phyloP scores from a whole-genome alignment of 345 rosid species.

The Arabidopsis arenosa region DNA sequence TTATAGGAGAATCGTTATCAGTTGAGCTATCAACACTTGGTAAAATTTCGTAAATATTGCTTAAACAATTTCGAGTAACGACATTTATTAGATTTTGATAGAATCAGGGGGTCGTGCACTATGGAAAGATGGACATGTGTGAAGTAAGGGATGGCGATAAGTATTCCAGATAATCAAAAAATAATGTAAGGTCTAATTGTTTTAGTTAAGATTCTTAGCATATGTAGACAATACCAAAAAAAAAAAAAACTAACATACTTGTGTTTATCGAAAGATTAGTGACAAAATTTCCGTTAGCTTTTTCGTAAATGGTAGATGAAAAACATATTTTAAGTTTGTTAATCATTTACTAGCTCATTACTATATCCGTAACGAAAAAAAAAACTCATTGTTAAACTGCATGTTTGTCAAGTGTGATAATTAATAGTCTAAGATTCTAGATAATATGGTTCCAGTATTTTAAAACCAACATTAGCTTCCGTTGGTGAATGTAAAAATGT shows the following conservation, averaged over 20 bases:
- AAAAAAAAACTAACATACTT: not conserved
- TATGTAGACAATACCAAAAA: not conserved
- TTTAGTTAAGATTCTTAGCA: not conserved
- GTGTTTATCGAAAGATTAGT: not conserved
- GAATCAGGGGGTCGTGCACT: not conserved
- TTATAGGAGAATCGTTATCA: too few relatives aligned
- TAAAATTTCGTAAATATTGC: not conserved
- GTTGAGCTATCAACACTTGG: too few relatives aligned
- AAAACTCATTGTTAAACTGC: not conserved
- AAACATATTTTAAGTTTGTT: not conserved
- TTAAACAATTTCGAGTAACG: not conserved
- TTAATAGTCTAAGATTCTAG: not conserved
- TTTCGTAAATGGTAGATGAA: not conserved
- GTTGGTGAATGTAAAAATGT: conserved; percentile 5
- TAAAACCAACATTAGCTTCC: not conserved
- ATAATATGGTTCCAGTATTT: not conserved
- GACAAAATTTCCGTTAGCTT: not conserved
- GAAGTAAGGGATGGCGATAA: not conserved
- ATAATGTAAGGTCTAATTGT: not conserved
- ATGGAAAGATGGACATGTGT: conserved; percentile 19
- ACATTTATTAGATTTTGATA: not conserved
- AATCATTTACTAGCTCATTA: conserved; percentile 6
- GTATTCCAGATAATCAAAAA: not conserved
- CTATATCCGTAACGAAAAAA: not conserved
- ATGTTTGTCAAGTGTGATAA: conserved; percentile 5